A percentile compares a stretch with the other conserved stretches of the same genome.
phyloP scores from a whole-genome alignment of 2,329 filamentous ascomycete genomes.

The Claviceps purpurea region DNA sequence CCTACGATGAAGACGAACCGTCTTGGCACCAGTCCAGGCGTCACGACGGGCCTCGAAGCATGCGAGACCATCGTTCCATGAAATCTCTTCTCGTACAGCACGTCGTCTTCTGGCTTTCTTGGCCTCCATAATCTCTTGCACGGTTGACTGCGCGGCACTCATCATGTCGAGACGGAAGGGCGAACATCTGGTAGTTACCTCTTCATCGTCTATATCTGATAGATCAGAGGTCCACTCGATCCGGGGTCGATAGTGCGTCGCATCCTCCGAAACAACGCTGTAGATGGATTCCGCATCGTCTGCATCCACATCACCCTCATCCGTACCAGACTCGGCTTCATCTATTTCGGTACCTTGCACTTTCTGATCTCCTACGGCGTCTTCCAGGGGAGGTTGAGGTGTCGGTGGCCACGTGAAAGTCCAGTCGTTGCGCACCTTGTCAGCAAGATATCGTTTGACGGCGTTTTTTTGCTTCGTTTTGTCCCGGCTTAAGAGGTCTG shows the following conservation, averaged over 20 bases:
- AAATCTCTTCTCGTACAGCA: conserved; percentile 48
- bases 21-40: conserved; percentile 71
- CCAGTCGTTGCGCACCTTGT: conserved; percentile 47
- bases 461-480: conserved; percentile 51
- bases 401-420: conserved; percentile 40
- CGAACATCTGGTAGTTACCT: conserved; percentile 26
- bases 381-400: conserved; percentile 16
- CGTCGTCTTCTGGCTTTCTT: conserved; percentile 43
- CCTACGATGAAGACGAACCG: conserved; percentile 39
- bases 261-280: conserved; percentile 44
- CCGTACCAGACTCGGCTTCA: conserved; percentile 6
- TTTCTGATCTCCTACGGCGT: conserved; percentile 19
- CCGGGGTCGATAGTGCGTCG: conserved; percentile 33
- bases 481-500: conserved; percentile 48
- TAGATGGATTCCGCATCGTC: conserved; percentile 38
- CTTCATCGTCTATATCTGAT: conserved; percentile 36
- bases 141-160: conserved; percentile 29
- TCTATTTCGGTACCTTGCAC: conserved; percentile 30
- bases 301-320: conserved; percentile 18
- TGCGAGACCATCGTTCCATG: conserved; percentile 72
- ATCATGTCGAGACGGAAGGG: conserved; percentile 39
- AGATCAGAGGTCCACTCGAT: conserved; percentile 45
- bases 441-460: conserved; percentile 39
- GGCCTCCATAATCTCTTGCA: conserved; percentile 29
- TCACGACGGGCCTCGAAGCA: conserved; percentile 67